Conservation (phyloP, 2,329 filamentous ascomycete species). For the Corinectria fuckeliana region DNA sequence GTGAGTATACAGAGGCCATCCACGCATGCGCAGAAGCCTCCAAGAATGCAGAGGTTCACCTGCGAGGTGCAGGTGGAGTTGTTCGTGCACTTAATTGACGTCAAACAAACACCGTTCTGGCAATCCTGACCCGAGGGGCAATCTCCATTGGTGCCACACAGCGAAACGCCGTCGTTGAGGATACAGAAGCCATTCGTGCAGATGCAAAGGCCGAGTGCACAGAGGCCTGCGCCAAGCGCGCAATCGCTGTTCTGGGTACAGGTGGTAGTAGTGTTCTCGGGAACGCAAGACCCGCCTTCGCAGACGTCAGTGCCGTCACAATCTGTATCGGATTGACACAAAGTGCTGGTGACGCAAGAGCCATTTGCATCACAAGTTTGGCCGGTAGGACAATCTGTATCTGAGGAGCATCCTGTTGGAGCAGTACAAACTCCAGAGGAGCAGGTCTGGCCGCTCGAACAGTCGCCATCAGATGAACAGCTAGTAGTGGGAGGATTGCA, state of each 20-base stretch:
- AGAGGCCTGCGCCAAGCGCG: background rate
- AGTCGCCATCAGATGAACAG: background rate
- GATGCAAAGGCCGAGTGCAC: background rate
- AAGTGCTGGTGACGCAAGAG: background rate
- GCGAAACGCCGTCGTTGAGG: background rate
- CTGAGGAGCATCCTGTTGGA: background rate
- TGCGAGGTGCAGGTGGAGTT: background rate
- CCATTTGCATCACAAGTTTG: background rate
- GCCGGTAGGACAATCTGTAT: background rate
- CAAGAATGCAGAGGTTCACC: background rate
- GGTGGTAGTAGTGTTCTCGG: background rate
- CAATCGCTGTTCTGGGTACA: constrained; percentile 9
- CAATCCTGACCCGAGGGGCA: background rate
- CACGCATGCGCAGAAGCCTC: constrained; percentile 5
- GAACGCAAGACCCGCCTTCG: background rate
- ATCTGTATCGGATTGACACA: background rate
- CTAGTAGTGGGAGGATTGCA: background rate
- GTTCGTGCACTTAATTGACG: background rate
- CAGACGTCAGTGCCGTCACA: background rate
- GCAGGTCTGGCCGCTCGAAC: background rate
- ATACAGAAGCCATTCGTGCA: constrained; percentile 1
- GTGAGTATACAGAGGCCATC: constrained; percentile 1
- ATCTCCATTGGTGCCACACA: background rate
- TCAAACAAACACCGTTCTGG: constrained; percentile 3
- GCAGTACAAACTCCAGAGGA: background rate